These are phyloP conservation scores for Aspergillus candidus DNA, from an alignment of 2,329 filamentous ascomycete species.

Conservation along the genomic window DNA sequence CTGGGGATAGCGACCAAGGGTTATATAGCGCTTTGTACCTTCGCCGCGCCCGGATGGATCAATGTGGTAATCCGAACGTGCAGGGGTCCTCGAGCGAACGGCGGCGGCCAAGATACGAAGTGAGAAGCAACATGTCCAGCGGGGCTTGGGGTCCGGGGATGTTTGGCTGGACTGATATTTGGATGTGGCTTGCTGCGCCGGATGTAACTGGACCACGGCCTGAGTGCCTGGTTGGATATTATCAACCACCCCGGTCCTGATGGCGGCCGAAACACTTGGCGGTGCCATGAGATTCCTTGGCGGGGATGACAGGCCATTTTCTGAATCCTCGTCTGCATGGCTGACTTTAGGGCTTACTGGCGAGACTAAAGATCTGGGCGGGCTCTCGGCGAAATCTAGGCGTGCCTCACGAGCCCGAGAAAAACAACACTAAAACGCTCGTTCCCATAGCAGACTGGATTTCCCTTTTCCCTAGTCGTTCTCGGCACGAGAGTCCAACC, in stretches of 20 bases:
- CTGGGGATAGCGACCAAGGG: slow-evolving; percentile 5
- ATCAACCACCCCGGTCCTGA: slow-evolving; percentile 1
- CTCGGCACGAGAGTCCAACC: too few species aligned
- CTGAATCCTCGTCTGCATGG: neutral
- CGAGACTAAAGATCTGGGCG: too few species aligned
- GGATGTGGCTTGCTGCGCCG: slow-evolving; percentile 9
- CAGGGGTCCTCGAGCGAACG: slow-evolving; percentile 9
- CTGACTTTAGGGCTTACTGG: too few species aligned
- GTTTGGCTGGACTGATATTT: slow-evolving; percentile 3
- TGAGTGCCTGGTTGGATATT: neutral
- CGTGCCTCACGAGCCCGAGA: too few species aligned
- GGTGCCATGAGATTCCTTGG: slow-evolving; percentile 8
- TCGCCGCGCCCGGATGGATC: slow-evolving; percentile 14
- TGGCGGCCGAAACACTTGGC: slow-evolving; percentile 7
- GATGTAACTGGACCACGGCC: slow-evolving; percentile 6
- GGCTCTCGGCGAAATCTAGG: slow-evolving; percentile 1
- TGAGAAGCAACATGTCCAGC: slow-evolving; percentile 9
- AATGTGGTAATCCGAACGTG: slow-evolving; percentile 21
- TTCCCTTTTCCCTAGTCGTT: too few species aligned
- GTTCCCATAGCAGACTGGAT: too few species aligned
- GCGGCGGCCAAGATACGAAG: slow-evolving; percentile 22
- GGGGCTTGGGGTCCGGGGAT: slow-evolving; percentile 11
- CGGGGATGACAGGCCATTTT: neutral
- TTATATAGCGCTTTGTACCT: slow-evolving; percentile 18
- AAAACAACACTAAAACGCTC: too few species aligned